phyloP scores from a whole-genome alignment of 1,284 basidiomycete genomes.

The Cryptococcus sp. region DNA sequence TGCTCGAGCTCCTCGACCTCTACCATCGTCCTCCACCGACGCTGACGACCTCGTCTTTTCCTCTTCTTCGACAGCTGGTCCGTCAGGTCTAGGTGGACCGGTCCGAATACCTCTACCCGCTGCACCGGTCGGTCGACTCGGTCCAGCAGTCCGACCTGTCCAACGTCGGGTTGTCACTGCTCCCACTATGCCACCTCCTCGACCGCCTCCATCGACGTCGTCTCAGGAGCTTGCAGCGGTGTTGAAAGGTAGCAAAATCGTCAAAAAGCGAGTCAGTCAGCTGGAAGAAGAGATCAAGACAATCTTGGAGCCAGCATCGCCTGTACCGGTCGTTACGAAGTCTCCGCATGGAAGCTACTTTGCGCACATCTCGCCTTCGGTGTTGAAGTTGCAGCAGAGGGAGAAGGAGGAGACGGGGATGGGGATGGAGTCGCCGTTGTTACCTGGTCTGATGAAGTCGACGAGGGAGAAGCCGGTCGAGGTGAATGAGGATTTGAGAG shows the following conservation, averaged over 20 bases:
- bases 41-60: background rate
- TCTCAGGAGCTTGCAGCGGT: background rate
- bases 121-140: constrained; percentile 8
- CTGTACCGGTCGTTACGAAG: background rate
- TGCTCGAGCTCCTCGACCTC: constrained; percentile 2
- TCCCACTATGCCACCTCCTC: constrained; percentile 6
- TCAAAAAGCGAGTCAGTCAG: constrained; percentile 12
- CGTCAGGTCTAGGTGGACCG: constrained; percentile 5
- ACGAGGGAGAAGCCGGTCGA: background rate
- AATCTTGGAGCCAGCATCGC: constrained; percentile 6
- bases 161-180: constrained; percentile 28
- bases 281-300: constrained; percentile 10
- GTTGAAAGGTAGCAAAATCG: background rate
- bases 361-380: background rate
- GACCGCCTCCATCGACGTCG: background rate
- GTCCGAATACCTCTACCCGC: constrained; percentile 5
- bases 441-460: background rate
- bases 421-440: constrained; percentile 6
- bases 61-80: background rate
- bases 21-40: background rate
- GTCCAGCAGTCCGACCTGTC: constrained; percentile 13
- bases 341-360: no score
- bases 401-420: background rate
- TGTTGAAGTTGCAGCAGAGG: no score
- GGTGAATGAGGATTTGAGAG: background rate